phyloP scores from a whole-genome alignment of 345 rosid species.

The Euphorbia tirucalli region DNA sequence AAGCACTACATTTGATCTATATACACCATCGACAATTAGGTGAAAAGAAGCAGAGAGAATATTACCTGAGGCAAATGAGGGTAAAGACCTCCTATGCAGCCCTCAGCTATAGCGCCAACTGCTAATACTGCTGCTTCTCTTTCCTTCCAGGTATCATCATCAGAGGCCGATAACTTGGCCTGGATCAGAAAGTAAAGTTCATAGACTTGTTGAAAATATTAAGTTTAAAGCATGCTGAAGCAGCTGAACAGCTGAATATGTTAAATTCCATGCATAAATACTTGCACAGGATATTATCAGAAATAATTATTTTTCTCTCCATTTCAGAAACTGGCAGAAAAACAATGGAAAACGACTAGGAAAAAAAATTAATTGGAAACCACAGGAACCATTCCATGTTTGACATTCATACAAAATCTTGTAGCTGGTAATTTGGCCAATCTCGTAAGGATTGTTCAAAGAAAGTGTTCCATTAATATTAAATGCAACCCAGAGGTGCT shows the following conservation, averaged over 20 bases:
- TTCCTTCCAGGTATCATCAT: too few species aligned
- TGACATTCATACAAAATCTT: too few species aligned
- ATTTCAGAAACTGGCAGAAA: background rate
- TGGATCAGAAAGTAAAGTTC: too few species aligned
- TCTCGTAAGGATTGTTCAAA: background rate
- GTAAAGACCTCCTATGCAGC: too few species aligned
- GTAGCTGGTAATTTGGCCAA: background rate
- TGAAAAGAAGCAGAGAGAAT: background rate
- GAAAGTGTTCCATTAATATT: background rate
- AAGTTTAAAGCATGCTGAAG: too few species aligned
- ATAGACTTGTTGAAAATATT: too few species aligned
- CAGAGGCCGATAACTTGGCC: too few species aligned
- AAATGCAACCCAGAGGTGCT: background rate
- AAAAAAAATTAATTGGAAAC: background rate
- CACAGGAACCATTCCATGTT: background rate
- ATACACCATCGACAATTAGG: background rate
- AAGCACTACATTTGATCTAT: background rate
- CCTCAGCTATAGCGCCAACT: too few species aligned
- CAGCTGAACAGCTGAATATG: background rate
- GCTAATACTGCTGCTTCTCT: too few species aligned
- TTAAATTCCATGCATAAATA: background rate
- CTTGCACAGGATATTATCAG: background rate
- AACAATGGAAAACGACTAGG: background rate
- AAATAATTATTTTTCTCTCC: background rate
- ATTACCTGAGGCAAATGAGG: slow-evolving; percentile 6